Evolutionary conservation across 202 grass and related monocot genomes (phyloP).

Genomic region (Dendrocalamus latiflorus): DNA sequence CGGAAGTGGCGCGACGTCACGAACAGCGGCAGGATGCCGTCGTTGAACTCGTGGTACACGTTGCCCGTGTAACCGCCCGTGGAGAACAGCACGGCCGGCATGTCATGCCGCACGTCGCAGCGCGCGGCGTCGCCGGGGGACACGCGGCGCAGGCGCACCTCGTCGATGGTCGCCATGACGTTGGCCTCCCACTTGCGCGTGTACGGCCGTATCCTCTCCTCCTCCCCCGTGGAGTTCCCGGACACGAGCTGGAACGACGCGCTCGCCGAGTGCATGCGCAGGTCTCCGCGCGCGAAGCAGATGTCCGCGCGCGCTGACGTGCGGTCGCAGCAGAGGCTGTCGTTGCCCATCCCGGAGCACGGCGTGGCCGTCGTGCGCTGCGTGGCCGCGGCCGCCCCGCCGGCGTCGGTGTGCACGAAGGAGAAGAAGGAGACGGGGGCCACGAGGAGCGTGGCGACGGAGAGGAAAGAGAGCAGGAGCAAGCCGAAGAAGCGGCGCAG

Average conservation of each 20-base stretch:
- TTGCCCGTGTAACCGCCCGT: slow-evolving; percentile 95
- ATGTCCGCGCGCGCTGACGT: slow-evolving; percentile 58
- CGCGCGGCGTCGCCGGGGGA: slow-evolving; percentile 5
- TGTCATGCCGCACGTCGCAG: slow-evolving; percentile 78
- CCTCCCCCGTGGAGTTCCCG: slow-evolving; percentile 8
- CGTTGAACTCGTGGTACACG: slow-evolving; percentile 99
- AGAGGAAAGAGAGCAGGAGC: slow-evolving; percentile 34
- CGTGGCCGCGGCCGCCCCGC: not conserved
- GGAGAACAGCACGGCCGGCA: slow-evolving; percentile 81
- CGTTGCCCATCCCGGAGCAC: slow-evolving; percentile 46
- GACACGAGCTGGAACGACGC: slow-evolving; percentile 49
- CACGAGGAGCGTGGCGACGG: slow-evolving; percentile 28
- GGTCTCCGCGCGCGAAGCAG: slow-evolving; percentile 66
- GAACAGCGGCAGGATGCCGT: slow-evolving; percentile 89
- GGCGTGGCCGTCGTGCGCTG: not conserved
- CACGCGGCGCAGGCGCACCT: slow-evolving; percentile 53
- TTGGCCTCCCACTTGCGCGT: slow-evolving; percentile 86
- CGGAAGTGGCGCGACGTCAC: slow-evolving; percentile 63
- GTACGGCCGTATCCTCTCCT: slow-evolving; percentile 82
- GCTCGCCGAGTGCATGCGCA: slow-evolving; percentile 65
- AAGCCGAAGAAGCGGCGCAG: slow-evolving; percentile 27
- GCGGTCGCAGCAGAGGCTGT: slow-evolving; percentile 77
- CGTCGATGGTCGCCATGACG: slow-evolving; percentile 80
- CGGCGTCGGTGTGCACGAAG: slow-evolving; percentile 9
- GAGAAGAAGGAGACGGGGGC: slow-evolving; percentile 38